Base-by-base conservation (phyloP, 805 yeast genomes). In the Spathaspora girioi region DNA sequence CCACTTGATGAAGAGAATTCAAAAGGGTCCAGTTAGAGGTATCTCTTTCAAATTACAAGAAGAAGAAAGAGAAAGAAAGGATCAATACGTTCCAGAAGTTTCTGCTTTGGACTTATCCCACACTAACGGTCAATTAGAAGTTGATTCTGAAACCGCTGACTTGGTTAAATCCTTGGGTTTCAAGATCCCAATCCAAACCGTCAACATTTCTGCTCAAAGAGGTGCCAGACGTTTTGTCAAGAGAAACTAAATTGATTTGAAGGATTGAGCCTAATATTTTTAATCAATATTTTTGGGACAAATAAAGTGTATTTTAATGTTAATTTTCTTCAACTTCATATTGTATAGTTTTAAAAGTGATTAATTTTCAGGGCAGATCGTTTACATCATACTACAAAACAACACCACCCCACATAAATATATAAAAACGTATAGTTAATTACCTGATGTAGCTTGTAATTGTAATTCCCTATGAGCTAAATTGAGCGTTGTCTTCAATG, bases 21-120 rank as follows among this genome's bases (percentile, higher is more conserved):
- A 96, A 83, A 94, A 93, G 86, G 99, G 99, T 77, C 99, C 99
- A 84, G 99, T 94, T 71, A 92, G 98, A 87, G 99, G 99, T 83
- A 96, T 94, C 69, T 94, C 99, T 70, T 94, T 94, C 97, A 96
- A 96, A 81, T 89, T 94, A 75, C 99, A 94, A 86, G 99, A 94
- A 84, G 99, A 94, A 84, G 99, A 94, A 87, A 93, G 99, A 87
- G 99, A 94, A 85, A 89, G 99, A 84, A 94, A 96, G 83, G 98
- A 94, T 82, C 99, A 94, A 84, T 94, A 92, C 82, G 99, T 96
- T 72, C 99, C 99, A 81, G 98, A 92, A 78, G 96, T 92, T 74
- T 96, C 99, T 75, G 99, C 99, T 79, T 89, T 94, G 77, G 98
- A 94, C 83, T 87, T 94, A 75, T 85, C 96, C 66, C 89, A 89